phyloP scores from a whole-genome alignment of 345 rosid genomes.

The Sisymbrium altissimum region DNA sequence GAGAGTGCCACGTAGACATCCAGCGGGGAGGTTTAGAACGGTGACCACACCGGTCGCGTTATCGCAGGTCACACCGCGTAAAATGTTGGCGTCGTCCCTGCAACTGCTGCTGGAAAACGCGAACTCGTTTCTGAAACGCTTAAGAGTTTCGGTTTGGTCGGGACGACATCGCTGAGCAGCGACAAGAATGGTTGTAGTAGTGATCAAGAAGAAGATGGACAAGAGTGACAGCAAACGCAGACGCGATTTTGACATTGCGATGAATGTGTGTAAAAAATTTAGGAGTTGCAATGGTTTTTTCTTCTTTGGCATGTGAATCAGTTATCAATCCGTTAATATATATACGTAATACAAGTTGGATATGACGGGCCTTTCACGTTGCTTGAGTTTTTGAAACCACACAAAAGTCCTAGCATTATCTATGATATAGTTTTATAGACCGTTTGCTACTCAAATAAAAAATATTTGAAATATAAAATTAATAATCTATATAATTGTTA shows the following conservation, averaged over 20 bases:
- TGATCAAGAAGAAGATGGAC: background rate
- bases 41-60: conserved; percentile 21
- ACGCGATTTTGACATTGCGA: conserved; percentile 4
- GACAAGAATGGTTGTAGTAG: conserved; percentile 1
- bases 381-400: background rate
- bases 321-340: background rate
- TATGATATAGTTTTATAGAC: too few relatives aligned
- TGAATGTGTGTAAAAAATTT: background rate
- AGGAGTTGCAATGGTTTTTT: background rate
- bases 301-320: background rate
- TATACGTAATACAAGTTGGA: background rate
- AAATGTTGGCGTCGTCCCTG: background rate
- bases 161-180: conserved; percentile 19
- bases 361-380: background rate
- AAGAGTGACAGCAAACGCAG: conserved; percentile 9
- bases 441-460: too few relatives aligned
- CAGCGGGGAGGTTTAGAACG: background rate
- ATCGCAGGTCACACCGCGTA: conserved; percentile 23
- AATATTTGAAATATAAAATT: too few relatives aligned
- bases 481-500: too few relatives aligned
- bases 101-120: conserved; percentile 12
- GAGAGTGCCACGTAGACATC: background rate
- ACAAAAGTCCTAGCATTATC: background rate
- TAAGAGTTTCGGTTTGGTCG: conserved; percentile 14
- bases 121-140: conserved; percentile 24